phyloP scores from a whole-genome alignment of 2,329 filamentous ascomycete species.

The Pestalotiopsis sp. region DNA sequence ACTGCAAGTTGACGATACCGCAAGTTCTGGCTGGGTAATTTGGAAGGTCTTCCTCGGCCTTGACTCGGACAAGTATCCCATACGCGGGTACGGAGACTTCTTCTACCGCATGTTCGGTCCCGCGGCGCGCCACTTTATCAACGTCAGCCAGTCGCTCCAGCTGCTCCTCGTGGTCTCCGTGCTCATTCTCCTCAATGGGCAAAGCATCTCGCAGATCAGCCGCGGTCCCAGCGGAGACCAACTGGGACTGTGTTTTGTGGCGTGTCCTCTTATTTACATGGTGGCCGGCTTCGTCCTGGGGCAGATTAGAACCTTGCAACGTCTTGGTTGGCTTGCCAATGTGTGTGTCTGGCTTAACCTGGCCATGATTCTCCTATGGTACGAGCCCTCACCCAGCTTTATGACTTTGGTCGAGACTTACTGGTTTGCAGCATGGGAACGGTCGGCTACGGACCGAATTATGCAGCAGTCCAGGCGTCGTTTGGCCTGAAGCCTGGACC shows the following conservation, averaged over 20 bases:
- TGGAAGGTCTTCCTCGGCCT: slow-evolving; percentile 45
- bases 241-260: slow-evolving; percentile 50
- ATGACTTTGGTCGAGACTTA: neutral
- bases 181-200: slow-evolving; percentile 51
- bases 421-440: slow-evolving; percentile 46
- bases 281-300: slow-evolving; percentile 51
- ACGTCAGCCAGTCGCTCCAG: slow-evolving; percentile 47
- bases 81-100: slow-evolving; percentile 45
- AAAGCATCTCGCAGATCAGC: slow-evolving; percentile 51
- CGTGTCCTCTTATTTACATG: slow-evolving; percentile 51
- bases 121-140: slow-evolving; percentile 44
- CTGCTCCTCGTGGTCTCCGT: slow-evolving; percentile 51
- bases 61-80: slow-evolving; percentile 46
- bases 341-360: slow-evolving; percentile 56
- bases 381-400: slow-evolving; percentile 9
- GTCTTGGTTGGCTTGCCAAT: slow-evolving; percentile 56
- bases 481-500: slow-evolving; percentile 32
- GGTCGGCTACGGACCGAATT: slow-evolving; percentile 50
- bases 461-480: slow-evolving; percentile 31
- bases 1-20: neutral
- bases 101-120: slow-evolving; percentile 48
- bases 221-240: neutral
- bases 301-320: slow-evolving; percentile 56
- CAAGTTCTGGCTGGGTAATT: slow-evolving; percentile 43
- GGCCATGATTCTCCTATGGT: slow-evolving; percentile 49